These are phyloP conservation scores for Paramecium bursaria DNA, from an alignment of 73 alveolate species.

Conservation along the genomic window DNA sequence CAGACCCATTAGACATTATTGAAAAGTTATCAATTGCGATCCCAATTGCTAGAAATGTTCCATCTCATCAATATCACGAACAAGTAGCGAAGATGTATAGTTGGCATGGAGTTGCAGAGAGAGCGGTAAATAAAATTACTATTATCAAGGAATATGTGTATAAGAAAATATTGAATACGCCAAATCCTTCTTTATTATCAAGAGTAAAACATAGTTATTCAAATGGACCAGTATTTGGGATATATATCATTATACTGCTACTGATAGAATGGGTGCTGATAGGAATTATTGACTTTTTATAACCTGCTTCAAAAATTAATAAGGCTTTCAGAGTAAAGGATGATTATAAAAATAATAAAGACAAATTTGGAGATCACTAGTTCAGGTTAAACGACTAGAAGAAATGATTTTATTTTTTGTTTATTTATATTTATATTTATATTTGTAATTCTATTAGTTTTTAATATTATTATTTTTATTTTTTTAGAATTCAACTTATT, in stretches of 20 bases:
- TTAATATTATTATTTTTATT: no score
- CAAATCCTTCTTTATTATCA: slow-evolving; percentile 73
- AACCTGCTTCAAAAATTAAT: slow-evolving; percentile 65
- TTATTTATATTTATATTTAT: no score
- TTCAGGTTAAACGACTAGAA: slow-evolving; percentile 47
- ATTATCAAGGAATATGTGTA: slow-evolving; percentile 83
- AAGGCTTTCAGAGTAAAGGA: slow-evolving; percentile 67
- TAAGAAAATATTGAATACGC: slow-evolving; percentile 77
- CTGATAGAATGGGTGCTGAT: slow-evolving; percentile 65
- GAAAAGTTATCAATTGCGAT: slow-evolving; percentile 68
- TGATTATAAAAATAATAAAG: slow-evolving; percentile 64
- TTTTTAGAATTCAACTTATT: no score
- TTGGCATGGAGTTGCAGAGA: slow-evolving; percentile 96
- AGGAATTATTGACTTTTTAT: slow-evolving; percentile 45
- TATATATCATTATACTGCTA: slow-evolving; percentile 19
- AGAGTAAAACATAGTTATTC: slow-evolving; percentile 81
- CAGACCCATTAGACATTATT: slow-evolving; percentile 57
- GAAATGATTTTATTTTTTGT: no score
- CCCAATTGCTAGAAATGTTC: slow-evolving; percentile 62
- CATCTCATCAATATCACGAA: slow-evolving; percentile 75
- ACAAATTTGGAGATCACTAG: slow-evolving; percentile 72
- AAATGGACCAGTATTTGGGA: slow-evolving; percentile 78
- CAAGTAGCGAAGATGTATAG: slow-evolving; percentile 88
- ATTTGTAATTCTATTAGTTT: no score
- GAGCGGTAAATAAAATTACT: slow-evolving; percentile 63